Base-by-base conservation (phyloP, 768 basidiomycete species). In the Daedalea quercina region DNA sequence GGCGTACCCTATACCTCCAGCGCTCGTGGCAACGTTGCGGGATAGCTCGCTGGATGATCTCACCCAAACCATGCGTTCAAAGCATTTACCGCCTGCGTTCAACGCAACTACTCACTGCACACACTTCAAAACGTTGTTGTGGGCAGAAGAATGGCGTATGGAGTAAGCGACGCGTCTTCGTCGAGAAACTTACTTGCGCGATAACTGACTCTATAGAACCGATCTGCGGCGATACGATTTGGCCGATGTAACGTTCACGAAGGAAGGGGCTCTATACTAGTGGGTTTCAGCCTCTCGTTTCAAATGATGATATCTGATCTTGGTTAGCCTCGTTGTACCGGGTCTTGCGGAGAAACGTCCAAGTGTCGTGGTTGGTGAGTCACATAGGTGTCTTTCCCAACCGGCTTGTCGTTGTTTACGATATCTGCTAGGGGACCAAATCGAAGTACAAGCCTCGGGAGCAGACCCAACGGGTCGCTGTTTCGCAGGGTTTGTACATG, bases 311-410 rank as follows among this genome's bases (percentile, higher is more conserved):
- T 34, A 17, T 1, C 41, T 35, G 19, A 40, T 13, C 9, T 13
- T 1, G 40, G 12, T 35, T 23, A 83, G 80, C 23, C 64, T 84
- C 4, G 52, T 66, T 28, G 80, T 85, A 9, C 70, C 77, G 28
- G 81, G 81, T 4, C 67, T 83, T 1, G 79, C 77, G 1, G 80
- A 83, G 64, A 77, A 77, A 46, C 70, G 81, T 3, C 82, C 81
- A 0, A 79, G 77, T 20, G 78, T 84, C 15, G 69, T 82, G 17
- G 71, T 80, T 17, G 82, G 81, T 47, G 71, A 76, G 62, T 73
- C 13, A 57, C 58, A 24, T 46, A 28, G 25, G 49, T n/a, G 4
- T 22, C 19, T 15, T 19, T 3, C 9, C 1, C 34, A 13, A 26
- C 24, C 47, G 51, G 63, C 25, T 46, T 58, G 8, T 22, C 50